phyloP scores from a whole-genome alignment of 176 grass and related monocot species.

The Oropetium thomaeum region DNA sequence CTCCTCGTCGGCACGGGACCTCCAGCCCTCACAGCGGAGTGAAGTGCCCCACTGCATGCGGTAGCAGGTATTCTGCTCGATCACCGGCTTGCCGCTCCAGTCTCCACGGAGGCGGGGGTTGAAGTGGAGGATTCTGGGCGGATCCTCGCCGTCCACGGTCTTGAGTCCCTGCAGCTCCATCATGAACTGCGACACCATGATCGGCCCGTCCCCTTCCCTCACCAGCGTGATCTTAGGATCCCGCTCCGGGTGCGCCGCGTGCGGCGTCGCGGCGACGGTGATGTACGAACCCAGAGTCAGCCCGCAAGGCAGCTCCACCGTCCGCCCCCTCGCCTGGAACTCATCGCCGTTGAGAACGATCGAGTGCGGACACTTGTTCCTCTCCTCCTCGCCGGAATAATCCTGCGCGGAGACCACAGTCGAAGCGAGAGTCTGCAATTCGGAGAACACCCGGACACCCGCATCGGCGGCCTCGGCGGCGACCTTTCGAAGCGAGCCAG shows the following conservation, averaged over 20 bases:
- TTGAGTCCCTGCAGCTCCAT: slow-evolving; percentile 91
- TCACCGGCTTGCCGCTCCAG: slow-evolving; percentile 89
- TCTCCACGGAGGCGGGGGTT: slow-evolving; percentile 89
- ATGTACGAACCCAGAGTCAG: slow-evolving; percentile 89
- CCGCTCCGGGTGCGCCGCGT: slow-evolving; percentile 56
- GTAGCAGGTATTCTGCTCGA: slow-evolving; percentile 99
- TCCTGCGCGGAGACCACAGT: background rate
- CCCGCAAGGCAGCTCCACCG: slow-evolving; percentile 84
- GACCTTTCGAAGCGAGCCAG: slow-evolving; percentile 51
- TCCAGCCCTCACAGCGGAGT: slow-evolving; percentile 77
- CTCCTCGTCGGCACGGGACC: slow-evolving; percentile 77
- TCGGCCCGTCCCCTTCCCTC: slow-evolving; percentile 59
- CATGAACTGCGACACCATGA: slow-evolving; percentile 99
- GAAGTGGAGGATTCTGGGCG: slow-evolving; percentile 91
- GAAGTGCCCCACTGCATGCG: slow-evolving; percentile 93
- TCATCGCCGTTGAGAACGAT: slow-evolving; percentile 54
- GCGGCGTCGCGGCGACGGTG: slow-evolving; percentile 71
- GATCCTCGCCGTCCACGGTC: slow-evolving; percentile 89
- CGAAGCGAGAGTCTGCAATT: slow-evolving; percentile 28
- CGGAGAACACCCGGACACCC: slow-evolving; percentile 55
- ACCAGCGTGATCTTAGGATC: slow-evolving; percentile 80
- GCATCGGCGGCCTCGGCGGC: slow-evolving; percentile 64
- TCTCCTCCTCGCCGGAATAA: slow-evolving; percentile 10
- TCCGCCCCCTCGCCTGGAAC: slow-evolving; percentile 50
- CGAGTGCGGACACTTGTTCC: slow-evolving; percentile 77